These are phyloP conservation scores for Botrytis squamosa DNA, from an alignment of 2,329 filamentous ascomycete genomes.

Conservation along the genomic window DNA sequence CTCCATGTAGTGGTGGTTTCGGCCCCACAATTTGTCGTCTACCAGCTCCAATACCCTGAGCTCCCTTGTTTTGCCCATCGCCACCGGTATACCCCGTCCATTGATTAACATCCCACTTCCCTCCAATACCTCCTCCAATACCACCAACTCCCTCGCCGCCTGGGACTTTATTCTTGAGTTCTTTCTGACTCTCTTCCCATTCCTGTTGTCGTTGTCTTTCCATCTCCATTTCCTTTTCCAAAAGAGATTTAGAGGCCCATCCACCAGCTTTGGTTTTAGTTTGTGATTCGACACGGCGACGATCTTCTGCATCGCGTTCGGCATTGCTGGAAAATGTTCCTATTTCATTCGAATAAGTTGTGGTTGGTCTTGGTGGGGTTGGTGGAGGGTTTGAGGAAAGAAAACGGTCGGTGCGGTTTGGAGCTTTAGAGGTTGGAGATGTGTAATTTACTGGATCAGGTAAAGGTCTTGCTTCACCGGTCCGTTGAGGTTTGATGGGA, in stretches of 20 bases:
- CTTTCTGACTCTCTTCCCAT: conserved; percentile 72
- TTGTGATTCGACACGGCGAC: conserved; percentile 48
- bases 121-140: conserved; percentile 63
- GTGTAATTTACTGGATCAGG: conserved; percentile 39
- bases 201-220: conserved; percentile 58
- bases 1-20: conserved; percentile 51
- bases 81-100: conserved; percentile 72
- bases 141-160: conserved; percentile 56
- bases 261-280: conserved; percentile 52
- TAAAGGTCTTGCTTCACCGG: conserved; percentile 42
- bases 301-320: conserved; percentile 52
- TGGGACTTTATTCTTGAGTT: conserved; percentile 50
- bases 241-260: conserved; percentile 53
- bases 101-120: conserved; percentile 61
- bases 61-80: conserved; percentile 68
- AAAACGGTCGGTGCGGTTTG: conserved; percentile 49
- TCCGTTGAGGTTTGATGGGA: conserved; percentile 37
- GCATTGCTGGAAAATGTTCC: conserved; percentile 44
- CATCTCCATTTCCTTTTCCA: conserved; percentile 61
- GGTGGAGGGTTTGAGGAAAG: conserved; percentile 50
- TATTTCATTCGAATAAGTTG: conserved; percentile 43
- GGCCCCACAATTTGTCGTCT: conserved; percentile 79
- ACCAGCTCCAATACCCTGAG: conserved; percentile 65
- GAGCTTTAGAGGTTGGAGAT: conserved; percentile 28
- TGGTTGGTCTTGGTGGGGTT: conserved; percentile 36